phyloP scores from a whole-genome alignment of 2,329 filamentous ascomycete genomes.

The Fusarium longipes region DNA sequence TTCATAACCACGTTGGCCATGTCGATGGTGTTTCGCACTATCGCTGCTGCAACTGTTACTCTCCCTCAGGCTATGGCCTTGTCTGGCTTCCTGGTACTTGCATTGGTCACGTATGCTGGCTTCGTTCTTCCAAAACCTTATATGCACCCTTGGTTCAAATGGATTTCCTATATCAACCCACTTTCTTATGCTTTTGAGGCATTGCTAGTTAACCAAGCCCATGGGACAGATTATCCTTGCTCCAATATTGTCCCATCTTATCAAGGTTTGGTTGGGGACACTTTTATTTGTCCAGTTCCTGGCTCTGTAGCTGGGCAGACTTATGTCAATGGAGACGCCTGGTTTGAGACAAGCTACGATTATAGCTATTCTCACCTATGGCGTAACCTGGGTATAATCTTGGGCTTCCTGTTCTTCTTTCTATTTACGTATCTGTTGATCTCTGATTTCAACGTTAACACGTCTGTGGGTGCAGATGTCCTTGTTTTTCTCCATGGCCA shows the following conservation, averaged over 20 bases:
- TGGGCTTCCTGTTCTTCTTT: constrained; percentile 74
- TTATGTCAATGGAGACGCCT: constrained; percentile 69
- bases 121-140: not conserved
- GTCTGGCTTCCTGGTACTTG: not conserved
- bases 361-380: constrained; percentile 70
- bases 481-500: constrained; percentile 72
- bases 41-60: constrained; percentile 62
- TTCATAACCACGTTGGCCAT: constrained; percentile 63
- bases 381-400: constrained; percentile 76
- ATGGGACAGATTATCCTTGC: constrained; percentile 4
- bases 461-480: constrained; percentile 66
- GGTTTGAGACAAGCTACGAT: constrained; percentile 64
- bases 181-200: constrained; percentile 4
- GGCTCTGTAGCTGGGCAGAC: constrained; percentile 65
- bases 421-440: constrained; percentile 70
- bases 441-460: constrained; percentile 67
- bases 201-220: not conserved
- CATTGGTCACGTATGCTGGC: not conserved
- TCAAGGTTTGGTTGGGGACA: not conserved
- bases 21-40: constrained; percentile 68
- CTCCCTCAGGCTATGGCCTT: constrained; percentile 5
- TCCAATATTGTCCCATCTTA: not conserved
- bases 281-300: constrained; percentile 59
- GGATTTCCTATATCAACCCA: constrained; percentile 12
- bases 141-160: constrained; percentile 11